Conservation (phyloP, 176 grass and related monocot genomes). For the Ampelocalamus luodianensis region DNA sequence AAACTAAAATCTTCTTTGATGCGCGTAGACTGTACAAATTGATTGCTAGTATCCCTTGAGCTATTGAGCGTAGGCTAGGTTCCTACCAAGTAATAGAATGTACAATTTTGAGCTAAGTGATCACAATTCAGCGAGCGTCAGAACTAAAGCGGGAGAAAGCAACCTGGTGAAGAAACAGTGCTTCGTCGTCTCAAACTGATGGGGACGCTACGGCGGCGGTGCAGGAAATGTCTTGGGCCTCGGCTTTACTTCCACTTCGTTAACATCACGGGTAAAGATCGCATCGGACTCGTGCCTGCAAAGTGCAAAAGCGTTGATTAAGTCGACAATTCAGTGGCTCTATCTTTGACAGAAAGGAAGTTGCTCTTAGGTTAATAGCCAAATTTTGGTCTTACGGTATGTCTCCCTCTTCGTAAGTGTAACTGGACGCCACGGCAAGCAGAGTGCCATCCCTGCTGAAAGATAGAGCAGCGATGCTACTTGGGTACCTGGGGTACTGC, state of each 20-base stretch:
- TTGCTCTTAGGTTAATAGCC: background rate
- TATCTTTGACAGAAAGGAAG: background rate
- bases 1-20: background rate
- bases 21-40: background rate
- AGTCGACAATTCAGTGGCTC: background rate
- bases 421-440: constrained; percentile 76
- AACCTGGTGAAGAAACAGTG: constrained; percentile 11
- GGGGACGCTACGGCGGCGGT: constrained; percentile 12
- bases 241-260: constrained; percentile 71
- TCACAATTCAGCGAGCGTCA: background rate
- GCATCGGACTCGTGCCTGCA: constrained; percentile 58
- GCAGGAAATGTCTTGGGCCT: constrained; percentile 46
- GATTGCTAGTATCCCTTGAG: background rate
- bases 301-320: background rate
- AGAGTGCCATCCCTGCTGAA: constrained; percentile 64
- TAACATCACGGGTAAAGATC: constrained; percentile 59
- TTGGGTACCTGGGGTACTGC: constrained; percentile 61
- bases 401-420: constrained; percentile 64
- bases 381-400: constrained; percentile 47
- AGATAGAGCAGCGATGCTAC: constrained; percentile 66
- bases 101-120: background rate
- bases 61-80: constrained; percentile 4
- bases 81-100: background rate
- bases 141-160: constrained; percentile 15
- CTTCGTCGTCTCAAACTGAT: constrained; percentile 19